These are phyloP conservation scores for Mycena vulgaris DNA, from an alignment of 768 basidiomycete genomes.

Conservation along the genomic window DNA sequence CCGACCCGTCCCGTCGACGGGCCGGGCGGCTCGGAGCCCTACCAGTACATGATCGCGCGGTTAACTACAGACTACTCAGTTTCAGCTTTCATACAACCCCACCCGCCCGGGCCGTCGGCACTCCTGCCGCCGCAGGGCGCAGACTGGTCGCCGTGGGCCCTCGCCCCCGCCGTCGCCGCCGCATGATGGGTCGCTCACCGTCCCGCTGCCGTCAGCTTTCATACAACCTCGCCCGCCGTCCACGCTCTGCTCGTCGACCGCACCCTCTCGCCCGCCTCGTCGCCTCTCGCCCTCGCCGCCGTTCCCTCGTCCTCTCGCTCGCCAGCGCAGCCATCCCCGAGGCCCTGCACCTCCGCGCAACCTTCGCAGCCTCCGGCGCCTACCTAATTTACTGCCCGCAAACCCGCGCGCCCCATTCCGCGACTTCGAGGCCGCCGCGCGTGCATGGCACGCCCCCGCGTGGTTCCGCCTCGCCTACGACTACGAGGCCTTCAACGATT, in stretches of 20 bases:
- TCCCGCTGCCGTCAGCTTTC: slow-evolving; percentile 83
- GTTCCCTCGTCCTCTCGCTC: slow-evolving; percentile 73
- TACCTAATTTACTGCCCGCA: slow-evolving; percentile 74
- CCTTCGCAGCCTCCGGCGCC: slow-evolving; percentile 78
- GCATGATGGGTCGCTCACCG: slow-evolving; percentile 68
- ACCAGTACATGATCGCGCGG: no score
- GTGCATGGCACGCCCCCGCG: no score
- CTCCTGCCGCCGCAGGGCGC: slow-evolving; percentile 15
- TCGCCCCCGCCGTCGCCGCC: slow-evolving; percentile 41
- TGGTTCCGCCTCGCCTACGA: no score
- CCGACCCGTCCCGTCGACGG: no score
- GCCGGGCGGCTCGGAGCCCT: no score
- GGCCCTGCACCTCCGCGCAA: slow-evolving; percentile 83
- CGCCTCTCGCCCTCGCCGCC: slow-evolving; percentile 70
- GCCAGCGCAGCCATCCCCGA: slow-evolving; percentile 67
- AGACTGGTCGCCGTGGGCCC: slow-evolving; percentile 35
- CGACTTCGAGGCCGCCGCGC: slow-evolving; percentile 89
- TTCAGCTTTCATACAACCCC: not conserved
- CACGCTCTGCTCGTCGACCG: no score
- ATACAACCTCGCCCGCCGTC: no score
- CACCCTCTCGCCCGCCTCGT: no score
- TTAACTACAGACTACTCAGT: no score
- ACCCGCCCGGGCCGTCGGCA: slow-evolving; percentile 38
- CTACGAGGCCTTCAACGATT: no score
- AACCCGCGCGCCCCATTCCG: slow-evolving; percentile 89